Evolutionary conservation across 2,329 filamentous ascomycete genomes (phyloP), one percentile per base, ranked within the genome.

Genomic region (Clonostachys chloroleuca): DNA sequence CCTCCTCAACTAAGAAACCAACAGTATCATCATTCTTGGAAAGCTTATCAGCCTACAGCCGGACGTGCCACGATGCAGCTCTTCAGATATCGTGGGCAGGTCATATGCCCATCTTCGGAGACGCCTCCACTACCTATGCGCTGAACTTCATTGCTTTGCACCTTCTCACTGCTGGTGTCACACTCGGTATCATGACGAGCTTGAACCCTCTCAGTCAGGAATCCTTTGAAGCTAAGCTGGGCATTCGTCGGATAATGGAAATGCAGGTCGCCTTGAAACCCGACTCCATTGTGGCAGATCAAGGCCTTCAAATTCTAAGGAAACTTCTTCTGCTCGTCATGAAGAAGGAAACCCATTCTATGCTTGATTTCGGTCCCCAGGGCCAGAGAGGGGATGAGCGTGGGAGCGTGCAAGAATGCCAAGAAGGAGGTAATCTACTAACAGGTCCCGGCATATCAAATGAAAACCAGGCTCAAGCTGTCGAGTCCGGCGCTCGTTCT

Each of bases 131-230:
- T 14, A 61, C 59, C 0, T 61, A 59, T 24, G 57, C 59, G 6
- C 44, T 54, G 2, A 47, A 50, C 2, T 60, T 60, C 42, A 49
- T 60, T 3, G 50, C 54, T 3, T 36, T 60, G 14, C 58, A 59
- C 33, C 46, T 60, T 1, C 52, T 61, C 14, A 60, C 58, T 0
- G 58, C 59, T 0, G 59, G 53, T 1, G 52, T 60, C 1, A 51
- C 58, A 0, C 42, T 60, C 2, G 56, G 53, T 12, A 59, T 60
- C 17, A 49, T 56, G 40, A 52, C 52, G 1, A 55, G 45, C 5
- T 33, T 55, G 13, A 47, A 54, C 7, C 54, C 57, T 1, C 18
- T 61, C 24, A 59, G 51, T 17, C 37, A 16, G 20, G 48, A 56
- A 13, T 49, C 58, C 2, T 48, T 39, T 3, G 36, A 39, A 4